These are phyloP conservation scores for Rhodotorula kratochvilovae DNA, from an alignment of 768 basidiomycete species.

Conservation along the genomic window DNA sequence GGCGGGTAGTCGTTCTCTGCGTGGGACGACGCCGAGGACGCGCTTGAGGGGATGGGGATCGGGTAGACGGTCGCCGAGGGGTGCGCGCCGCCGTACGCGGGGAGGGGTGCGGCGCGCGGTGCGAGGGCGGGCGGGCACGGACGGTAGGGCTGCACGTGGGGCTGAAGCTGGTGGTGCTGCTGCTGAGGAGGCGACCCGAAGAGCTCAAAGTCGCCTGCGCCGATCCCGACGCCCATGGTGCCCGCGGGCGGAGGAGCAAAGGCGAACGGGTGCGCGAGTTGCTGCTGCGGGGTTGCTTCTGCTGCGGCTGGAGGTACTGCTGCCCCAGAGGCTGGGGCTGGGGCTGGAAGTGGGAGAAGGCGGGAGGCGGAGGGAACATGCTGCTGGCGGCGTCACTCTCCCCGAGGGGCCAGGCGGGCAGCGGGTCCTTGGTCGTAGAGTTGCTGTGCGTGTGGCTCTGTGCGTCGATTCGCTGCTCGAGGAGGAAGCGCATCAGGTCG, in stretches of 20 bases:
- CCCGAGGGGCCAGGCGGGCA: too few relatives aligned
- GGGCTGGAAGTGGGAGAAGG: neutral
- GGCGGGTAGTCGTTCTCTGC: conserved; percentile 4
- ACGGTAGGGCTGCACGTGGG: neutral
- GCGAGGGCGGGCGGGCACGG: neutral
- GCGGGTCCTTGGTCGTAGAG: too few relatives aligned
- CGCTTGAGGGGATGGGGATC: conserved; percentile 6
- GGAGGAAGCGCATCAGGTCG: neutral
- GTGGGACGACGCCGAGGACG: neutral
- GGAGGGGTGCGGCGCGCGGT: neutral
- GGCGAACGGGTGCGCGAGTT: neutral
- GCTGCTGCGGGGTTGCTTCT: too few relatives aligned
- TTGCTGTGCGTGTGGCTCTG: neutral
- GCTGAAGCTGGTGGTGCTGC: neutral
- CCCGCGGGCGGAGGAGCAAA: neutral
- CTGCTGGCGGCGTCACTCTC: neutral
- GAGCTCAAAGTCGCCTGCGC: conserved; percentile 22
- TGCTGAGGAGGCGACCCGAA: conserved; percentile 14
- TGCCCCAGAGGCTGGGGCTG: neutral
- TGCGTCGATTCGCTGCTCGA: neutral
- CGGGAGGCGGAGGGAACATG: neutral
- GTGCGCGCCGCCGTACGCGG: neutral
- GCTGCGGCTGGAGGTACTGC: neutral
- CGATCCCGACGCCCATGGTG: conserved; percentile 1
- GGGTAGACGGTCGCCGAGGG: neutral